These are phyloP conservation scores for Inonotus hispidus DNA, from an alignment of 1,284 basidiomycete genomes.

Conservation along the genomic window DNA sequence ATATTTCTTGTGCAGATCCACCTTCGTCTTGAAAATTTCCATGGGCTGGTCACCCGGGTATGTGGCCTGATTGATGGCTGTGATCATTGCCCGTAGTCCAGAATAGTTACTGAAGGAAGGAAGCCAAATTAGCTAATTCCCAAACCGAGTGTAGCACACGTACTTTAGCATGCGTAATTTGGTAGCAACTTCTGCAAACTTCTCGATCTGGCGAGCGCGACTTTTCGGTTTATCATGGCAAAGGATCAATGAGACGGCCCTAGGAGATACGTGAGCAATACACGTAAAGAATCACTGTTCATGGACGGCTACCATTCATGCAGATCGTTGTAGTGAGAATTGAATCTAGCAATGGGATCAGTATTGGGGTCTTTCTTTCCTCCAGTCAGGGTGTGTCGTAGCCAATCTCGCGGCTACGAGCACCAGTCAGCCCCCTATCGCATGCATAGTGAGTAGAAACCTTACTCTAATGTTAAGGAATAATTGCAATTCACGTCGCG, in stretches of 20 bases:
- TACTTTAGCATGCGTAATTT: conserved; percentile 43
- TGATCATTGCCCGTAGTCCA: conserved; percentile 72
- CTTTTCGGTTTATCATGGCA: conserved; percentile 66
- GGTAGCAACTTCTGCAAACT: conserved; percentile 70
- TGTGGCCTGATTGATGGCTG: conserved; percentile 74
- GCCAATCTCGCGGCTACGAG: conserved; percentile 71
- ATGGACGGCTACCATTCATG: conserved; percentile 58
- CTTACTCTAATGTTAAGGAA: conserved; percentile 68
- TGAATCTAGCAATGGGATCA: conserved; percentile 65
- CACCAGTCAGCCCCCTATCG: conserved; percentile 9
- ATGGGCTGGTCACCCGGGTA: conserved; percentile 67
- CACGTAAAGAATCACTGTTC: not conserved
- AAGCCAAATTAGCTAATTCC: not conserved
- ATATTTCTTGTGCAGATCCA: conserved; percentile 62
- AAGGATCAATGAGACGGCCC: conserved; percentile 74
- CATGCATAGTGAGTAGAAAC: conserved; percentile 1
- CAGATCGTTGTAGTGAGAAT: conserved; percentile 67
- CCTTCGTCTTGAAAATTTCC: conserved; percentile 57
- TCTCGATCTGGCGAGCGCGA: conserved; percentile 69
- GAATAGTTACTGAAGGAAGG: conserved; percentile 66
- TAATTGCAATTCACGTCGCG: conserved; percentile 52
- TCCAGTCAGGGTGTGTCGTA: conserved; percentile 63
- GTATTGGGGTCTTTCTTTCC: conserved; percentile 57
- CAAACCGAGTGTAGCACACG: not conserved
- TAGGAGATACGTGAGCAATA: conserved; percentile 23